Evolutionary conservation across 1,139 yeast genomes (phyloP), one percentile per base, ranked within the genome.

Genomic region (Taphrina wiesneri): DNA sequence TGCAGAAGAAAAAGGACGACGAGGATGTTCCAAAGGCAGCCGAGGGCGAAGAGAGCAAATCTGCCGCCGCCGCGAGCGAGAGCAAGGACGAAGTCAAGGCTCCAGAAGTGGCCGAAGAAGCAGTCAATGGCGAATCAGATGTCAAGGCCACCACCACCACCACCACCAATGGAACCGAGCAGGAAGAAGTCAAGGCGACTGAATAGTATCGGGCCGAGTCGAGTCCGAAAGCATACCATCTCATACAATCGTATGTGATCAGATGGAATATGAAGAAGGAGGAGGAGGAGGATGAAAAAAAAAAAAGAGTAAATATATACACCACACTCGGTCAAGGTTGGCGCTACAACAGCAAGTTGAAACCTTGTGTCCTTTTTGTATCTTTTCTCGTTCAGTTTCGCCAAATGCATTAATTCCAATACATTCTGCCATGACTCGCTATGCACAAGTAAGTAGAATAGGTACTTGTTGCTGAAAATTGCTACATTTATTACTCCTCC

Each of bases 1-100:
- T 47, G 54, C 54, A 53, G 39, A 56, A 62, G 46, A 62, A 62
- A 30, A 43, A 32, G 60, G 65, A 62, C 13, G 57, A 53, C 28
- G 46, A 53, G 30, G 49, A 45, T n/a, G 49, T 39, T 5, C 21
- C 45, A 13, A 39, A 39, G 45, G 21, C 45, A 17, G 13, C 43
- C 2, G 64, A 51, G 36, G 52, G 26, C 21, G 32, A 46, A 1
- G 59, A 28, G 15, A 39, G 36, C 25, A 17, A 28, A 9, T 5
- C 54, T 11, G 60, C 11, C 21, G 47, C 53, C n/a, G 49, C 25
- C 30, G 51, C 57, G 9, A 32, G 21, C 19, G 34, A 7, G 21
- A 39, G 15, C 17, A 28, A 32, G 30, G 51, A 30, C 6, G 36
- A 30, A 19, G 23, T 26, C 54, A 26, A 25, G 36, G n/a, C 41